phyloP scores from a whole-genome alignment of 2,329 filamentous ascomycete species.

The Rugonectria rugulosa region DNA sequence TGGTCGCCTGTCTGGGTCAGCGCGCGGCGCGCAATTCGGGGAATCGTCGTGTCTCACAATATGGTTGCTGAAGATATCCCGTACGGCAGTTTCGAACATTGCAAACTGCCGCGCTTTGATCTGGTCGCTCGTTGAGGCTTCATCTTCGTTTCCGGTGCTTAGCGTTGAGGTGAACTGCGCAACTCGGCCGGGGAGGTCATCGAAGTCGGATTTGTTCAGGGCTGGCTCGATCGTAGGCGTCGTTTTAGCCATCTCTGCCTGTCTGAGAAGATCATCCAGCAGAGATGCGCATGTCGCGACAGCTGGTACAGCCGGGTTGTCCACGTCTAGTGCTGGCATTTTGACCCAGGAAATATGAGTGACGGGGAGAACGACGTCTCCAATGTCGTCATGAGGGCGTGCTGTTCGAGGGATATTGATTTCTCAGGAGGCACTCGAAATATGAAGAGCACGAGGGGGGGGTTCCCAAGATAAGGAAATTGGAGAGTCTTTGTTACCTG shows the following conservation, averaged over 20 bases:
- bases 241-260: slow-evolving; percentile 66
- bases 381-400: slow-evolving; percentile 22
- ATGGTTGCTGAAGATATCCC: slow-evolving; percentile 79
- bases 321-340: slow-evolving; percentile 59
- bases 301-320: slow-evolving; percentile 58
- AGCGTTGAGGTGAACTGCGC: slow-evolving; percentile 43
- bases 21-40: slow-evolving; percentile 26
- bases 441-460: neutral
- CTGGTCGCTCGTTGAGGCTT: slow-evolving; percentile 49
- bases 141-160: slow-evolving; percentile 37
- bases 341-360: slow-evolving; percentile 31
- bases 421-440: neutral
- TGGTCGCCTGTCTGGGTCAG: slow-evolving; percentile 67
- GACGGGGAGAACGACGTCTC: slow-evolving; percentile 9
- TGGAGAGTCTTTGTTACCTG: neutral
- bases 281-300: slow-evolving; percentile 62
- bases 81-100: slow-evolving; percentile 83
- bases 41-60: slow-evolving; percentile 64
- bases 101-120: slow-evolving; percentile 64
- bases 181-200: slow-evolving; percentile 56
- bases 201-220: slow-evolving; percentile 73
- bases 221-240: slow-evolving; percentile 73
- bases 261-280: slow-evolving; percentile 64
- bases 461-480: neutral
- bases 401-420: neutral